Base-by-base conservation (phyloP, 2,329 filamentous ascomycete genomes). In the Dactylellina leptospora region DNA sequence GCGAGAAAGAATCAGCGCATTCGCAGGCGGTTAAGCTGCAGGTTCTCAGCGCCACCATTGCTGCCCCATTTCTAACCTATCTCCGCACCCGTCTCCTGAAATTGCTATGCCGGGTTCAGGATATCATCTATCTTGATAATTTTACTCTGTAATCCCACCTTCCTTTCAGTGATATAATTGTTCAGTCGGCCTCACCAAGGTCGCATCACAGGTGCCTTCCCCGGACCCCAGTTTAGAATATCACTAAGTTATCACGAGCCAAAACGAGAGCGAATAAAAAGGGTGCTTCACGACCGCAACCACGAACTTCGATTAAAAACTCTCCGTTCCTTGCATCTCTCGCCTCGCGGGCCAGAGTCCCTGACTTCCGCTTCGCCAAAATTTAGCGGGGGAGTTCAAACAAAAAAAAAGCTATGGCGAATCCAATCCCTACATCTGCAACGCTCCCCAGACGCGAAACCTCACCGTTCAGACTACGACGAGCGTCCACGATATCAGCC, bases 41-140 rank as follows among this genome's bases (percentile, higher is more conserved):
- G 36, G 13, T 40, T 40, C 36, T 51, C 53, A 20, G 53, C 61
- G 61, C 51, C 44, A 50, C 61, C 56, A 55, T 28, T 30, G n/a
- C 30, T 48, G 13, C 42, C 56, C 61, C 54, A 45, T 50, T 56
- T 42, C 56, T 38, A 38, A 61, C 51, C 42, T 55, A 47, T 60
- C 40, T 38, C 54, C 64, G 59, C 59, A 47, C 50, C 28, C 44
- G 25, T 44, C 60, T 66, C 61, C 61, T 66, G 51, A 66, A 58
- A 50, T 50, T 42, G 18, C 22, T 10, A 36, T 55, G 22, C 30
- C 33, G 36, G 33, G 51, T 42, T 23, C 10, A 28, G 36, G 22
- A 40, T 42, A 27, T 18, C 11, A 6, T 40, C 42, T 55, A 55
- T 42, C 30, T 25, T 20, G 5, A 44, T 16, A 47, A 38, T 28